Percentiles rank a stretch among this genome's conserved stretches.
These are phyloP conservation scores for Kodamaea lidongshanica DNA, from an alignment of 805 yeast genomes.

Conservation along the genomic window DNA sequence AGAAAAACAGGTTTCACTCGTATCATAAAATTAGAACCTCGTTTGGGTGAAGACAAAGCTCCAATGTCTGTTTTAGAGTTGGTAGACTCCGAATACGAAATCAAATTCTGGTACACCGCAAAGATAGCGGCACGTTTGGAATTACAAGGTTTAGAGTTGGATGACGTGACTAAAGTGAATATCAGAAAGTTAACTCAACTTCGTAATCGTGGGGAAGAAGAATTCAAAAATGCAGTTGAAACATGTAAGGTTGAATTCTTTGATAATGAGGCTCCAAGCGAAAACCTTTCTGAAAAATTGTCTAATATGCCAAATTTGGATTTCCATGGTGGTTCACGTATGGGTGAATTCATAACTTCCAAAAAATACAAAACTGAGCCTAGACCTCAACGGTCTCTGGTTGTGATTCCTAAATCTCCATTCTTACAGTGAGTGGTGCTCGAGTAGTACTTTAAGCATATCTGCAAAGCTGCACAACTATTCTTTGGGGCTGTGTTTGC, in stretches of 20 bases:
- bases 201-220: constrained; percentile 45
- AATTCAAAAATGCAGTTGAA: constrained; percentile 61
- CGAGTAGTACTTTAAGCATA: too few relatives aligned
- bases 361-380: constrained; percentile 30
- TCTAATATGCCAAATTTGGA: constrained; percentile 27
- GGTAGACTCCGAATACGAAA: constrained; percentile 61
- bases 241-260: constrained; percentile 33
- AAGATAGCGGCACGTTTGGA: constrained; percentile 77
- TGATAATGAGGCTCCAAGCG: constrained; percentile 26
- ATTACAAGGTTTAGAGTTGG: constrained; percentile 49
- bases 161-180: constrained; percentile 48
- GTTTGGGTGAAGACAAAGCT: constrained; percentile 79
- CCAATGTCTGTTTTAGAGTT: constrained; percentile 84
- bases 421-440: too few relatives aligned
- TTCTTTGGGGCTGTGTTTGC: too few relatives aligned
- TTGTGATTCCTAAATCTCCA: constrained; percentile 20
- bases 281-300: constrained; percentile 24
- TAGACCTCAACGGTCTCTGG: constrained; percentile 15
- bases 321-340: constrained; percentile 20
- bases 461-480: too few relatives aligned
- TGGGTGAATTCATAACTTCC: constrained; percentile 21
- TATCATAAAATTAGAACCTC: constrained; percentile 73
- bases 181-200: constrained; percentile 43
- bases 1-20: constrained; percentile 84
- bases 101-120: constrained; percentile 74